A percentile compares a stretch with the other conserved stretches of the same genome.
phyloP scores from a whole-genome alignment of 1,284 basidiomycete species.

The Tilletia indica region DNA sequence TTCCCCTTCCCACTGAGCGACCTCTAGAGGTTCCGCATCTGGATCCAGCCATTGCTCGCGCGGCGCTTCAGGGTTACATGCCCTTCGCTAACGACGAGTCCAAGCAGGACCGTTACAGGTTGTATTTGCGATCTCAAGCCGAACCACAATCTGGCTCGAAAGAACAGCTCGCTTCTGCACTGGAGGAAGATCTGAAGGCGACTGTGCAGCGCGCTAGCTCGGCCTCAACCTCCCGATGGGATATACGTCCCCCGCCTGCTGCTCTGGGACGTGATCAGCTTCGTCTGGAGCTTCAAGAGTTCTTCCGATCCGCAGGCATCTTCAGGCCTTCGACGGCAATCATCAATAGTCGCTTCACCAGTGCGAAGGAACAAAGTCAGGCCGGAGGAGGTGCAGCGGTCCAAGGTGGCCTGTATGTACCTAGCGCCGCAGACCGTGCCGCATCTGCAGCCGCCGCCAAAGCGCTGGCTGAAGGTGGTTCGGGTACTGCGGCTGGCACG shows the following conservation, averaged over 20 bases:
- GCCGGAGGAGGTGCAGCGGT: constrained; percentile 59
- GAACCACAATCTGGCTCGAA: constrained; percentile 48
- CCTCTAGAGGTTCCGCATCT: constrained; percentile 64
- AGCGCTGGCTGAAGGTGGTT: constrained; percentile 66
- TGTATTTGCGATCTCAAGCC: constrained; percentile 76
- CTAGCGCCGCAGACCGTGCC: constrained; percentile 48
- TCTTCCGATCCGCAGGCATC: constrained; percentile 78
- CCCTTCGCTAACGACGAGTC: constrained; percentile 75
- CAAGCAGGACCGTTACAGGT: constrained; percentile 81
- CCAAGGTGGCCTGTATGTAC: constrained; percentile 64
- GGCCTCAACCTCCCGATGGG: constrained; percentile 21
- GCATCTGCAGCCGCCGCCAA: constrained; percentile 62
- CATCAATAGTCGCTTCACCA: constrained; percentile 87
- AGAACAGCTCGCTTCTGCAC: constrained; percentile 50
- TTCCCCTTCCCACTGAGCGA: constrained; percentile 26
- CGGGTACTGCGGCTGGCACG: constrained; percentile 20
- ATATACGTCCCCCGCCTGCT: not conserved
- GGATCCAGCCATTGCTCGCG: constrained; percentile 75
- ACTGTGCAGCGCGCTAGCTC: constrained; percentile 56
- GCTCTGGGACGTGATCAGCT: constrained; percentile 62
- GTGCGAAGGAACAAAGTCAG: constrained; percentile 60
- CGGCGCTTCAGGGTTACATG: constrained; percentile 83
- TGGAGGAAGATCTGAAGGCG: constrained; percentile 58
- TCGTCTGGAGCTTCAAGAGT: constrained; percentile 79
- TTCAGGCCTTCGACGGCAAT: constrained; percentile 89